A percentile compares a stretch with the other conserved stretches of the same genome.
Conservation (phyloP, 192 early-diverging fungal species). For the Podila clonocystis region DNA sequence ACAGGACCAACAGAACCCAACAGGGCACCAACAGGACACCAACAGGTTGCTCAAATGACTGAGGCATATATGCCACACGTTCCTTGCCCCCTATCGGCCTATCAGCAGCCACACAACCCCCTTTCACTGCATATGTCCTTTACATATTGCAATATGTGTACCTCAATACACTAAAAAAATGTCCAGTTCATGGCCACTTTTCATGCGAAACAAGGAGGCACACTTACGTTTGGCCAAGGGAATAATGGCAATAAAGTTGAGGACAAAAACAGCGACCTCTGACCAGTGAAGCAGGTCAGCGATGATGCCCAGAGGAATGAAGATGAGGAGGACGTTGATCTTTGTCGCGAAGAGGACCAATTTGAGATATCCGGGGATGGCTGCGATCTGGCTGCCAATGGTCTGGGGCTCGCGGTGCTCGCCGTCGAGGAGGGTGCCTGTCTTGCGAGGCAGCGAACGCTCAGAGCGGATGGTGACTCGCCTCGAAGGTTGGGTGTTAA, state of each 20-base stretch:
- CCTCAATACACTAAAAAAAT: background rate
- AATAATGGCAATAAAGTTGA: constrained; percentile 91
- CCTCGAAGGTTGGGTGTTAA: constrained; percentile 8
- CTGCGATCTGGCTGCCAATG: background rate
- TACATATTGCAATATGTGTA: too few relatives aligned
- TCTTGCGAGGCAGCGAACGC: constrained; percentile 19
- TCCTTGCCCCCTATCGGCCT: too few relatives aligned
- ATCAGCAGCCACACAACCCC: too few relatives aligned
- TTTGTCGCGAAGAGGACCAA: constrained; percentile 58
- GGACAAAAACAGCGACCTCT: constrained; percentile 72
- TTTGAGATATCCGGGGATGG: constrained; percentile 23
- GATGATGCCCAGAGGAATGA: constrained; percentile 84
- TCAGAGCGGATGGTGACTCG: constrained; percentile 37
- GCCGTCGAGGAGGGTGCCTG: constrained; percentile 2
- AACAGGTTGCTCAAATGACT: too few relatives aligned
- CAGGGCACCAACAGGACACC: background rate
- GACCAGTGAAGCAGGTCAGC: constrained; percentile 72
- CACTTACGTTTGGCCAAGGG: constrained; percentile 73
- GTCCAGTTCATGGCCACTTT: background rate
- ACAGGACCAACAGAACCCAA: background rate
- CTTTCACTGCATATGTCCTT: too few relatives aligned
- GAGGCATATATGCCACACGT: too few relatives aligned
- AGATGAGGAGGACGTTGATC: constrained; percentile 77
- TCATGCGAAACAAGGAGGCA: constrained; percentile 5
- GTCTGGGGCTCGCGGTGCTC: background rate